Base-by-base conservation (phyloP, 2,329 filamentous ascomycete genomes). In the Penicillium sp. region DNA sequence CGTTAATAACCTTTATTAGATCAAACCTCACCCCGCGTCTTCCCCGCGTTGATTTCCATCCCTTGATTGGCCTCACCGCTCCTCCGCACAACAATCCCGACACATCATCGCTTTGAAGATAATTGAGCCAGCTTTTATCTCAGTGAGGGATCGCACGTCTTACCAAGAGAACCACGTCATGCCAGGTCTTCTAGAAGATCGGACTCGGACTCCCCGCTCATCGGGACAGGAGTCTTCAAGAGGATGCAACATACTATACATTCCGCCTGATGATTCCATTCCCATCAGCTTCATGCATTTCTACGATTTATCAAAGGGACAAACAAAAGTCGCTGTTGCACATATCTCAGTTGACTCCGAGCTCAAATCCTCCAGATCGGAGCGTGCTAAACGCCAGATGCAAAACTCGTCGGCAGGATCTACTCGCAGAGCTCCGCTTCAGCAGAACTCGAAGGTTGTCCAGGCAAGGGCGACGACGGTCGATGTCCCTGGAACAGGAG, bases 401-500 rank as follows among this genome's bases (percentile, higher is more conserved):
- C 62, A 62, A 31, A 64, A 60, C 30, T 54, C 60, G 4, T 38
- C 57, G 6, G 46, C 52, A 13, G 50, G 49, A 4, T 59, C 61
- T 16, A 53, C 63, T 2, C 54, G 56, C 38, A 72, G 77, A 36
- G 70, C 67, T 16, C 78, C 80, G 3, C 64, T 84, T 42, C 74
- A 75, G 30, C 70, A 74, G 31, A 72, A 66, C 12, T 52, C 61
- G 5, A 71, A 65, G 28, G 49, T 67, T 46, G 51, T 66, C 8
- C 77, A 79, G 55, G 72, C 72, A 39, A 60, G 64, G 6, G 67
- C 68, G 3, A 65, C 69, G 34, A 63, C 66, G 16, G 59, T 69
- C 35, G 77, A 82, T 57, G 62, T 77, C 13, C 59, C 70, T 51
- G 80, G 80, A 22, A 74, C 74, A 41, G 78, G 79, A 29, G 75